Base-by-base conservation (phyloP, 768 basidiomycete species). In the Auricularia heimuer region DNA sequence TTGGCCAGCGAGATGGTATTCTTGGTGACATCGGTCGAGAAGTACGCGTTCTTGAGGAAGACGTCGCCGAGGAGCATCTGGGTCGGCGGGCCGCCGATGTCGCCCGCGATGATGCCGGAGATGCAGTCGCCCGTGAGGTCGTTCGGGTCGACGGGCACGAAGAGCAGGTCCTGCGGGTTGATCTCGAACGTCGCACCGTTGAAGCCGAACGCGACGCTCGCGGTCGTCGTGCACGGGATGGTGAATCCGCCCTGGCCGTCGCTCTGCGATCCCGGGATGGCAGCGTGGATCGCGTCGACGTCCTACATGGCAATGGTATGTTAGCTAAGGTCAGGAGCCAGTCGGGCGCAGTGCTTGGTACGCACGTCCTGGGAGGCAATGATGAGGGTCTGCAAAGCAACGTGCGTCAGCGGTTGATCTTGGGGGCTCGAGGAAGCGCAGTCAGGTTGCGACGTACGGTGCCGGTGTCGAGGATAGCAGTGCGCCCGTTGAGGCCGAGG, bases 21-120 rank as follows among this genome's bases (percentile, higher is more conserved):
- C 68, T 80, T 79, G 11, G 67, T 72, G 14, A 83, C 82, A 68
- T 90, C 77, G 11, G 83, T 85, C 4, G 86, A 87, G 72, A 87
- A 86, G 72, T 88, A 89, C 0, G 80, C 63, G 68, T 51, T 66
- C 68, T 65, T 61, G 64, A 69, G 45, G 68, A 72, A 74, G 65
- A 71, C 68, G 39, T 68, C 66, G 73, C 86, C 76, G 66, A 88
- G 86, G 66, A 92, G 81, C 89, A 88, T 91, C 68, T 87, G 81
- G 3, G 76, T 81, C 11, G 39, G 39, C 39, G 78, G 75, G 65
- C 81, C 83, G 54, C 83, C 86, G 47, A 90, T 76, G 54, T 81
- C 73, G 3, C 87, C 87, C 10, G 85, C 76, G 11, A 82, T 78
- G 71, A 94, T 88, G 16, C 89, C 88, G 63, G 87, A 88, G 11